Conservation (phyloP, 2,329 filamentous ascomycete genomes). For the Karstenula rhodostoma region DNA sequence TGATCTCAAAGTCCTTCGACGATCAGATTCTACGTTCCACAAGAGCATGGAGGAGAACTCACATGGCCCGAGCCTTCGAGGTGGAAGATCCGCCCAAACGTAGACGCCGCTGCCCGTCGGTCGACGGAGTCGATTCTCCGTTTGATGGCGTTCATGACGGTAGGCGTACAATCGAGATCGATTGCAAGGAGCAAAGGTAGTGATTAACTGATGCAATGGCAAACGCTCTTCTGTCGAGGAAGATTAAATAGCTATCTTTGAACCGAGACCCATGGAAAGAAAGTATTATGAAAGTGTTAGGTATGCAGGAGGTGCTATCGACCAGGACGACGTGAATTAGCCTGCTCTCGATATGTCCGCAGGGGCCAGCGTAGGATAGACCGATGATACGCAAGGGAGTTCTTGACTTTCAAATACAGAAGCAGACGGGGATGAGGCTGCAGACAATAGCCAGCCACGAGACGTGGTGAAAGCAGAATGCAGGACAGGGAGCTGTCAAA, state of each 20-base stretch:
- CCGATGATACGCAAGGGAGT: conserved; percentile 22
- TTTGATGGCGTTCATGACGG: conserved; percentile 36
- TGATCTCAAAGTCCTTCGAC: conserved; percentile 70
- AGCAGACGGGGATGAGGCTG: conserved; percentile 19
- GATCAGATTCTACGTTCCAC: conserved; percentile 23
- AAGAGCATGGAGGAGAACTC: conserved; percentile 49
- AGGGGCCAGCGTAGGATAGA: conserved; percentile 19
- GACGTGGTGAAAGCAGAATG: conserved; percentile 14
- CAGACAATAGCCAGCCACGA: conserved; percentile 24
- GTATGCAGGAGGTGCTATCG: conserved; percentile 9
- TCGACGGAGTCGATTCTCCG: conserved; percentile 33
- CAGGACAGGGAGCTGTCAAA: conserved; percentile 29
- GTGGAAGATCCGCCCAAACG: conserved; percentile 65
- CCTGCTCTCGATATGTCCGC: conserved; percentile 21
- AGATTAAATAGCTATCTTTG: conserved; percentile 9
- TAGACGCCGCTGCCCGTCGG: conserved; percentile 38
- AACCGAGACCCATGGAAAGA: neutral
- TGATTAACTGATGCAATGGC: neutral
- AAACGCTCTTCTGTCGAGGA: neutral
- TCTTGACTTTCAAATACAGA: conserved; percentile 26
- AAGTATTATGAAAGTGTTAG: conserved; percentile 2
- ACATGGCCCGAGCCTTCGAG: conserved; percentile 86
- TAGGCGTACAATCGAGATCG: neutral
- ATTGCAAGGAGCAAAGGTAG: neutral
- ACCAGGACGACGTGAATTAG: conserved; percentile 17